phyloP scores from a whole-genome alignment of 768 basidiomycete genomes.

The Pulveroboletus ravenelii region DNA sequence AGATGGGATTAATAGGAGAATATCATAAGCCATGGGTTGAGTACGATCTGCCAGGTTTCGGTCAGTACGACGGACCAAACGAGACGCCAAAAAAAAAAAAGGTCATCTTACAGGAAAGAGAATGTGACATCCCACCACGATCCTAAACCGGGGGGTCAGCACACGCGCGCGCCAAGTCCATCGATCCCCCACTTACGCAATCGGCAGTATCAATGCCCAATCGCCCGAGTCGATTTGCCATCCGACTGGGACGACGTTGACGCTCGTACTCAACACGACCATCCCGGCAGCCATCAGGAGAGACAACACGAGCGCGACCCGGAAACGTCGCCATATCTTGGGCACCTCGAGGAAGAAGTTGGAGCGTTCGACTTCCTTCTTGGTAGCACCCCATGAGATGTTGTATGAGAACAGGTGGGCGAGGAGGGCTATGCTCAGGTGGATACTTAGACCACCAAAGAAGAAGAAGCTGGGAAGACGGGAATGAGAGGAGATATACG shows the following conservation, averaged over 20 bases:
- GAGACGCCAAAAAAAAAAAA: too few species aligned
- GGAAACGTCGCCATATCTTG: conserved; percentile 75
- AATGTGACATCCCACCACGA: conserved; percentile 63
- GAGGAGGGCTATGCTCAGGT: conserved; percentile 47
- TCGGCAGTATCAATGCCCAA: conserved; percentile 74
- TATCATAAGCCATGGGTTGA: conserved; percentile 88
- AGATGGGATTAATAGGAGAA: conserved; percentile 47
- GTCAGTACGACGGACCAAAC: conserved; percentile 19
- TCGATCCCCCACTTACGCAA: conserved; percentile 39
- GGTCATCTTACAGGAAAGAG: conserved; percentile 63
- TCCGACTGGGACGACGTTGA: conserved; percentile 48
- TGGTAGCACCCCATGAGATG: conserved; percentile 55
- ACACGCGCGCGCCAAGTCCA: neutral
- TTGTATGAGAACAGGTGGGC: conserved; percentile 58
- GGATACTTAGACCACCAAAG: conserved; percentile 53
- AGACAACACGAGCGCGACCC: conserved; percentile 54
- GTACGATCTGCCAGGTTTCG: conserved; percentile 55
- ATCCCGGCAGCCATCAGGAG: conserved; percentile 48
- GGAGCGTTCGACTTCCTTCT: conserved; percentile 84
- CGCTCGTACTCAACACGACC: conserved; percentile 46
- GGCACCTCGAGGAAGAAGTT: conserved; percentile 92
- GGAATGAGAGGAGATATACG: neutral
- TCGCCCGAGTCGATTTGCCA: conserved; percentile 58
- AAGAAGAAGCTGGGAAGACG: conserved; percentile 39
- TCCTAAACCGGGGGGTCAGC: neutral